A percentile compares a stretch with the other conserved stretches of the same genome.
Conservation (phyloP, 1,284 basidiomycete species). For the Sanguinoderma infundibulare region DNA sequence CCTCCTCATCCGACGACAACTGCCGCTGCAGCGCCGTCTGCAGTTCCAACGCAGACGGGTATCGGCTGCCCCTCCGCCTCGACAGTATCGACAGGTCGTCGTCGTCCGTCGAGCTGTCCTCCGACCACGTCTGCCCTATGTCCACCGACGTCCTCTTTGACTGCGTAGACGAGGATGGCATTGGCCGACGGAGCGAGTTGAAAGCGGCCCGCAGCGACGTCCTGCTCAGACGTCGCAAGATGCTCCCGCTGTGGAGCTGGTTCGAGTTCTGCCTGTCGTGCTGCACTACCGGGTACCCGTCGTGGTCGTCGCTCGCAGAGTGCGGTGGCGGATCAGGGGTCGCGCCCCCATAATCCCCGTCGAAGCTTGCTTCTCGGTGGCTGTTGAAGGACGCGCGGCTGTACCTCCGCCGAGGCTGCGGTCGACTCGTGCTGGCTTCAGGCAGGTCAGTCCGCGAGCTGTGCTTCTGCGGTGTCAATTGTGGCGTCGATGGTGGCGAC, state of each 20-base stretch:
- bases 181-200: slow-evolving; percentile 37
- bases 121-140: slow-evolving; percentile 53
- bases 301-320: slow-evolving; percentile 19
- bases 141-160: slow-evolving; percentile 36
- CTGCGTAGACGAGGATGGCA: slow-evolving; percentile 7
- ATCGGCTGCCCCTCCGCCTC: slow-evolving; percentile 24
- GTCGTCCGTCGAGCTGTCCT: slow-evolving; percentile 68
- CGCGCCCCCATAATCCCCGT: slow-evolving; percentile 31
- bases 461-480: slow-evolving; percentile 3
- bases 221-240: slow-evolving; percentile 45
- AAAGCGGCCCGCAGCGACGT: slow-evolving; percentile 55
- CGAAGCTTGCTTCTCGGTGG: slow-evolving; percentile 12
- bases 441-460: slow-evolving; percentile 2
- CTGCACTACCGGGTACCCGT: slow-evolving; percentile 11
- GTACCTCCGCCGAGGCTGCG: slow-evolving; percentile 21
- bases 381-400: slow-evolving; percentile 6
- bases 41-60: slow-evolving; percentile 29
- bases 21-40: slow-evolving; percentile 27
- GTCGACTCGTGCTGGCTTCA: slow-evolving; percentile 18
- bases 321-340: slow-evolving; percentile 35
- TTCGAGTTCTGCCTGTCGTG: slow-evolving; percentile 4
- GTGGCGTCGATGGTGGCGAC: slow-evolving; percentile 4
- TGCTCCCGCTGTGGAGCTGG: slow-evolving; percentile 8
- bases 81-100: slow-evolving; percentile 47
- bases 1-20: slow-evolving; percentile 16